These are phyloP conservation scores for Jacaranda mimosifolia DNA, from an alignment of 257 asterid genomes.

Conservation along the genomic window DNA sequence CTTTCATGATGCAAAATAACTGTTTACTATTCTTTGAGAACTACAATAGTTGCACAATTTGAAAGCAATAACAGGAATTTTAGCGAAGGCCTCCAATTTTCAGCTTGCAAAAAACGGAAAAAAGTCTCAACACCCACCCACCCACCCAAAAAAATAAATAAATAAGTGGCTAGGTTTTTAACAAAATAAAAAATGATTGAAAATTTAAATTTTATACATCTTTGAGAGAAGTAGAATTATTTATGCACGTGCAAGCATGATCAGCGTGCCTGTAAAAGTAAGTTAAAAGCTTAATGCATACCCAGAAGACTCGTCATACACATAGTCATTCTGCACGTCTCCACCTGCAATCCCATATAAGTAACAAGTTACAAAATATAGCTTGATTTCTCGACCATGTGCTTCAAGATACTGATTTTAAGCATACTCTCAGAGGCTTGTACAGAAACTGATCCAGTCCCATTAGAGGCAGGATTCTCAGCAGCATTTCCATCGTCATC, in stretches of 20 bases:
- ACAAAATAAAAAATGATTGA: constrained; percentile 6
- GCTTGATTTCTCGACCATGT: constrained; percentile 13
- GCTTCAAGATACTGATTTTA: constrained; percentile 37
- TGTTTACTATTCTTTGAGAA: not conserved
- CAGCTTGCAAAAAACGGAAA: not conserved
- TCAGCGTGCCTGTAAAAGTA: not conserved
- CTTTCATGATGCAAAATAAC: constrained; percentile 16
- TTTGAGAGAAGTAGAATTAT: not conserved
- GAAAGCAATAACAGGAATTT: not conserved
- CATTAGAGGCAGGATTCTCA: constrained; percentile 54
- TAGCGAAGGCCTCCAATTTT: not conserved
- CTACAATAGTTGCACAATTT: not conserved
- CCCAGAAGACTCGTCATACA: constrained; percentile 90
- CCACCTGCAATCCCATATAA: constrained; percentile 63
- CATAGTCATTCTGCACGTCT: constrained; percentile 69
- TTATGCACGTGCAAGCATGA: constrained; percentile 6
- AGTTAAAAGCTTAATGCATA: constrained; percentile 44
- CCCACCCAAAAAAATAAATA: not conserved
- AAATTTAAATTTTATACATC: not conserved
- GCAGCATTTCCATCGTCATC: constrained; percentile 69
- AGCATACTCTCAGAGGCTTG: constrained; percentile 60
- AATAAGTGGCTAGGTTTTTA: not conserved
- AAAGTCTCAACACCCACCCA: not conserved
- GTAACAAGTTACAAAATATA: constrained; percentile 36
- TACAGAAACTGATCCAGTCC: constrained; percentile 45